Conservation (phyloP, 2,329 filamentous ascomycete species). For the Fusarium camptoceras region DNA sequence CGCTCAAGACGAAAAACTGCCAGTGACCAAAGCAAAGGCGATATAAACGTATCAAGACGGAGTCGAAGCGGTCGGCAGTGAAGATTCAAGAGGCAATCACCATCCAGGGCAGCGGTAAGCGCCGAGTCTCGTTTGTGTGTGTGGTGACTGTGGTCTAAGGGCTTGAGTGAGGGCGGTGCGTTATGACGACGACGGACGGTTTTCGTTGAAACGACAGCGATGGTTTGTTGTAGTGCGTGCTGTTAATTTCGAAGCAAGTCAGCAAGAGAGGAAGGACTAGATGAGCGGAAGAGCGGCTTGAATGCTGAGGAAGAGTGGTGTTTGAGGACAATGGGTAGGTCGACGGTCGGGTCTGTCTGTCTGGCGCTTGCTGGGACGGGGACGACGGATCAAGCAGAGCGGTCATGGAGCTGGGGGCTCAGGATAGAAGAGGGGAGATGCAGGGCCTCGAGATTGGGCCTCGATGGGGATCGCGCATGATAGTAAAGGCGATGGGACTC, state of each 20-base stretch:
- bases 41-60: slow-evolving; percentile 33
- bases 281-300: slow-evolving; percentile 7
- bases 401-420: slow-evolving; percentile 36
- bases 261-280: slow-evolving; percentile 34
- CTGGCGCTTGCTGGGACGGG: slow-evolving; percentile 43
- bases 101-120: slow-evolving; percentile 52
- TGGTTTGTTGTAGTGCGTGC: slow-evolving; percentile 15
- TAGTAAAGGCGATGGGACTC: slow-evolving; percentile 52
- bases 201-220: slow-evolving; percentile 37
- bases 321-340: slow-evolving; percentile 25
- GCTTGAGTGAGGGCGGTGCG: slow-evolving; percentile 47
- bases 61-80: slow-evolving; percentile 35
- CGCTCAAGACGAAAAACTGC: slow-evolving; percentile 44
- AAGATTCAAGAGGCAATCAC: slow-evolving; percentile 45
- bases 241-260: slow-evolving; percentile 32
- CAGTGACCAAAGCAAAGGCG: slow-evolving; percentile 38
- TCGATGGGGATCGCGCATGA: slow-evolving; percentile 53
- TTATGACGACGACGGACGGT: slow-evolving; percentile 44
- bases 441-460: slow-evolving; percentile 44
- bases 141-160: slow-evolving; percentile 41
- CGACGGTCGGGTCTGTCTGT: slow-evolving; percentile 37
- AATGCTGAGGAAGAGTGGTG: slow-evolving; percentile 26
- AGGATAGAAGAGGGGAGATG: slow-evolving; percentile 42
- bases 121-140: slow-evolving; percentile 45
- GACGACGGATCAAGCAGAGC: slow-evolving; percentile 45